Evolutionary conservation across 1,284 basidiomycete genomes (phyloP).

Genomic region (Heliocybe sulcata): DNA sequence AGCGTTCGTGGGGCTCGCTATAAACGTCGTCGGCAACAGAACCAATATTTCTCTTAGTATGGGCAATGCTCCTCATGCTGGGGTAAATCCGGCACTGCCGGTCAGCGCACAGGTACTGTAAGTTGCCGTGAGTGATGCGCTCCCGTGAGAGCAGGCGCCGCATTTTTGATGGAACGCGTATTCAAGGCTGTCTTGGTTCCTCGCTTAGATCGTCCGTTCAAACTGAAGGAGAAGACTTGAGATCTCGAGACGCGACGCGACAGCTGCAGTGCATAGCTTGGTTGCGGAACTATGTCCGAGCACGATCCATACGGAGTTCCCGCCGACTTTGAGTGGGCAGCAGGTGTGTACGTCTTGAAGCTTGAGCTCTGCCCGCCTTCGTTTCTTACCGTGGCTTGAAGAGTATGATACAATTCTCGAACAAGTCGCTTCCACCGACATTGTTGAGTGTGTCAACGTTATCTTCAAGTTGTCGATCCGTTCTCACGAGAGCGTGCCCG

Average conservation of each 20-base stretch:
- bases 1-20: neutral
- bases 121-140: no score
- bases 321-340: constrained; percentile 15
- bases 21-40: neutral
- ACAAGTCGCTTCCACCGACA: constrained; percentile 63
- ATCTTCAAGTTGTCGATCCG: neutral
- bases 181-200: no score
- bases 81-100: no score
- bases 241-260: no score
- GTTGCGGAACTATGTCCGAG: neutral
- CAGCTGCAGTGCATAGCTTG: no score
- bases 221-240: no score
- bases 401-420: constrained; percentile 60
- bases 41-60: neutral
- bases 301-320: constrained; percentile 5
- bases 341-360: constrained; percentile 13
- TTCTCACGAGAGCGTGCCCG: constrained; percentile 7
- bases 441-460: constrained; percentile 47
- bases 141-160: no score
- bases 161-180: no score
- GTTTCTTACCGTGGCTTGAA: constrained; percentile 22
- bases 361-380: neutral
- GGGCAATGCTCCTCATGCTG: neutral
- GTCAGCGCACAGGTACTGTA: no score
- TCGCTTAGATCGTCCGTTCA: no score